Percentiles rank a stretch among this genome's conserved stretches.
phyloP scores from a whole-genome alignment of 495 filamentous ascomycete species.

The Penicillium angulare region DNA sequence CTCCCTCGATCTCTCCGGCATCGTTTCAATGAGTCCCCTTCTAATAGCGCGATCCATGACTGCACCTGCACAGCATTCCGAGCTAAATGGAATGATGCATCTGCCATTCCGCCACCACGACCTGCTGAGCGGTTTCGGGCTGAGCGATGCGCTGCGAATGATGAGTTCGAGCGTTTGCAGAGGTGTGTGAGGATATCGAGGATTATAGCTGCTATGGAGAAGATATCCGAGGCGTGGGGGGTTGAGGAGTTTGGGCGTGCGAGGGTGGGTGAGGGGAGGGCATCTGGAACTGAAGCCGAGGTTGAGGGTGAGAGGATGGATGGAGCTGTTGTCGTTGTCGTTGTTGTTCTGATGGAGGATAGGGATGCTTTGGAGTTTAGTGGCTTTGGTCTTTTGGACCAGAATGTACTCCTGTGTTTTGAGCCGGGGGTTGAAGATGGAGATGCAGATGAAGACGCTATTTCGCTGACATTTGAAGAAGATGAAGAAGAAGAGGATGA shows the following conservation, averaged over 20 bases:
- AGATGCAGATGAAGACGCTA: constrained; percentile 13
- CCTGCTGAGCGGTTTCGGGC: constrained; percentile 66
- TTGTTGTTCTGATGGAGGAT: constrained; percentile 34
- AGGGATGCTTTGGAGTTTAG: no score
- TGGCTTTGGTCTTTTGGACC: constrained; percentile 20
- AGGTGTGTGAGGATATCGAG: constrained; percentile 79
- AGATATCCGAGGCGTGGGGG: constrained; percentile 37
- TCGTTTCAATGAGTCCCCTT: constrained; percentile 62
- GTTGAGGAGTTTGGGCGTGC: constrained; percentile 17
- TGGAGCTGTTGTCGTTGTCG: constrained; percentile 25
- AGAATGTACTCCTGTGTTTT: background rate
- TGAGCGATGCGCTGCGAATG: constrained; percentile 71
- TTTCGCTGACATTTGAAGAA: constrained; percentile 7
- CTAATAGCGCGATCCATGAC: constrained; percentile 70
- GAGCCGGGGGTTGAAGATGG: background rate
- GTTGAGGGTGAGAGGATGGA: constrained; percentile 8
- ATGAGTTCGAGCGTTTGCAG: constrained; percentile 66
- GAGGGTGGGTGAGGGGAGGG: constrained; percentile 5
- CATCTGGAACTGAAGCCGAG: background rate
- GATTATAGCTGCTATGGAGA: constrained; percentile 43
- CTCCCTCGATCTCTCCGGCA: constrained; percentile 34
- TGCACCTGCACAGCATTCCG: constrained; percentile 74
- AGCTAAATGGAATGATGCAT: constrained; percentile 73
- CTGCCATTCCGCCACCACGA: constrained; percentile 66
- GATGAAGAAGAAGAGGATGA: constrained; percentile 30